These are phyloP conservation scores for Sporothrix curviconia DNA, from an alignment of 2,329 filamentous ascomycete genomes.

Conservation along the genomic window DNA sequence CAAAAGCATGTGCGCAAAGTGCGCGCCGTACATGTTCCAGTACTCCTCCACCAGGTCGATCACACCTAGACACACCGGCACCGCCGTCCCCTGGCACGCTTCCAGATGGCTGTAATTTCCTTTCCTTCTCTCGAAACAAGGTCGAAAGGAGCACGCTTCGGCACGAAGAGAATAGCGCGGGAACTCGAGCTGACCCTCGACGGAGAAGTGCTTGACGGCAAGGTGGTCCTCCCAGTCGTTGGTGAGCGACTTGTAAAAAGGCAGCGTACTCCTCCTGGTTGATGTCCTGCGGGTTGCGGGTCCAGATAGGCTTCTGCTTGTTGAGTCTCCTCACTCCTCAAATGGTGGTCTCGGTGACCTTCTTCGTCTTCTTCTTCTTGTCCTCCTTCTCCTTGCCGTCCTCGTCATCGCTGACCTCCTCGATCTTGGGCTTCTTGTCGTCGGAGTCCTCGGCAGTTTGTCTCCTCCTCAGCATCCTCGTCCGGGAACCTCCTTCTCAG, in stretches of 20 bases:
- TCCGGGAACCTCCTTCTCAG: constrained; percentile 97
- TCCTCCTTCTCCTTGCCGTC: constrained; percentile 71
- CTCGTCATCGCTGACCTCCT: constrained; percentile 83
- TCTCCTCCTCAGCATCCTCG: constrained; percentile 67
- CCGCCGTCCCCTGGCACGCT: constrained; percentile 58
- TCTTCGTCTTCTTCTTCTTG: constrained; percentile 98
- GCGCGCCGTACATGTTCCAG: background rate
- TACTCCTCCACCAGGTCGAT: constrained; percentile 15
- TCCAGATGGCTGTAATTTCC: constrained; percentile 99
- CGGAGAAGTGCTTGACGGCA: constrained; percentile 99
- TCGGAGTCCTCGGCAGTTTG: constrained; percentile 57
- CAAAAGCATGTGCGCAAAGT: constrained; percentile 17
- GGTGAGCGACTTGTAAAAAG: constrained; percentile 99
- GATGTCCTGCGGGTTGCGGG: constrained; percentile 94
- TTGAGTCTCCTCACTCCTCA: constrained; percentile 99
- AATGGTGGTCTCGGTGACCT: constrained; percentile 97
- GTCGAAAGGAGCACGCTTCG: constrained; percentile 98
- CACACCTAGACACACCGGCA: constrained; percentile 19
- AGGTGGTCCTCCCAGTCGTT: constrained; percentile 99
- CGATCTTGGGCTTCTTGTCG: constrained; percentile 93
- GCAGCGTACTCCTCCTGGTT: constrained; percentile 92
- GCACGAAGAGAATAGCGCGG: constrained; percentile 98
- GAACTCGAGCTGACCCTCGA: constrained; percentile 99
- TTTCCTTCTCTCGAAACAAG: constrained; percentile 99
- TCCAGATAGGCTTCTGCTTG: constrained; percentile 99